phyloP scores from a whole-genome alignment of 108 stramenopile genomes.

The Hondaea fermentalgiana region DNA sequence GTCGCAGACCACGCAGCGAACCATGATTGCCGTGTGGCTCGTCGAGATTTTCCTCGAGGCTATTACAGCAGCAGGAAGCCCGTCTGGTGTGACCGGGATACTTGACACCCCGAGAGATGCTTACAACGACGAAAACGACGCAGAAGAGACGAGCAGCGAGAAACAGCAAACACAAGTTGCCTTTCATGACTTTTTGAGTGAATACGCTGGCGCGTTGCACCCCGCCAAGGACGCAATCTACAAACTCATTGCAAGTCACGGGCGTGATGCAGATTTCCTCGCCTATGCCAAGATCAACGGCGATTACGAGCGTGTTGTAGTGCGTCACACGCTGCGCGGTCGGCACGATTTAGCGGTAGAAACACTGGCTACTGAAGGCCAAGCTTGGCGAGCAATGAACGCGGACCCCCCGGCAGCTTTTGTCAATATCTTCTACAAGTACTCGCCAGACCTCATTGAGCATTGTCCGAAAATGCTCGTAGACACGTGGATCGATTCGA shows the following conservation, averaged over 20 bases:
- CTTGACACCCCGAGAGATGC: no score
- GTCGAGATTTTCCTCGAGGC: neutral
- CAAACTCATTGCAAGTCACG: conserved; percentile 6
- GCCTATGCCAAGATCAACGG: conserved; percentile 1
- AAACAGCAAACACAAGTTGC: neutral
- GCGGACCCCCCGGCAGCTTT: neutral
- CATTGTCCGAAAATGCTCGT: neutral
- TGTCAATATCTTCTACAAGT: neutral
- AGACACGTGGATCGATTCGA: neutral
- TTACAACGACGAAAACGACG: neutral
- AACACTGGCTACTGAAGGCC: neutral
- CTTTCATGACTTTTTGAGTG: neutral
- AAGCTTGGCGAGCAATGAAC: neutral
- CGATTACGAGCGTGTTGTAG: neutral
- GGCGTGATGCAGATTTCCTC: neutral
- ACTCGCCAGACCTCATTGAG: conserved; percentile 7
- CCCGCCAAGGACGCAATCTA: conserved; percentile 9
- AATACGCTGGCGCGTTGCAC: neutral
- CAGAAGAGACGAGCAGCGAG: neutral
- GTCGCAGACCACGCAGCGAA: neutral
- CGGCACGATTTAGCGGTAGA: neutral
- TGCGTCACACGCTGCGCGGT: neutral
- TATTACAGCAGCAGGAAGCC: neutral
- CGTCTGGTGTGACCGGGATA: no score
- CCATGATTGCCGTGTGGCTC: neutral